Base-by-base conservation (phyloP, 73 alveolate genomes). In the Stentor roeselii region DNA sequence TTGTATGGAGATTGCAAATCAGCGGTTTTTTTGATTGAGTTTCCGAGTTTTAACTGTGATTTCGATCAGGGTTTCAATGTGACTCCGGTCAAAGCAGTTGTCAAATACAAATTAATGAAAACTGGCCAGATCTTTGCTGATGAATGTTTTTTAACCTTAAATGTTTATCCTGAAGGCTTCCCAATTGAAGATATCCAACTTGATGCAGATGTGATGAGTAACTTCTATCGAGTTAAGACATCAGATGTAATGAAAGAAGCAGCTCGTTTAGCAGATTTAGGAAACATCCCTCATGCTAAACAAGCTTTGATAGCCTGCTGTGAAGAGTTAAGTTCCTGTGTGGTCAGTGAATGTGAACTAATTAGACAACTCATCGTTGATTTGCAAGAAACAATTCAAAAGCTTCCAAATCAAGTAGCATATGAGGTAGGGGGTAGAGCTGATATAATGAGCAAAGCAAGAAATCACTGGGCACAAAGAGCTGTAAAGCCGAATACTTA, bases 371-470 rank as follows among this genome's bases (percentile, higher is more conserved):
- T 84, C 2, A 38, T 85, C 36, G 59, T 42, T 3, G 88, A 85
- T 60, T 36, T 85, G n/a, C 82, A 85, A 80, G 59, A 80, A 59
- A 32, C 80, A 36, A 67, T 35, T 41, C 75, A 34, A 36, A 67
- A 37, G 60, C 42, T 85, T 76, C 77, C 21, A 77, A 78, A 42
- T 82, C 83, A 3, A 75, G 84, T 40, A 27, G 84, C 84, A 3
- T 85, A 59, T 36, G 88, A 85, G 30, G 38, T 75, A 39, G 90
- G 84, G 36, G 90, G 90, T 15, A 84, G 77, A 35, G 90, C 90
- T 41, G 83, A 67, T 31, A 36, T 78, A 39, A 85, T 75, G 88
- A 77, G 84, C 42, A 85, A 85, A 80, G 90, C 83, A 82, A 39
- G 83, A 21, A 85, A 85, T 50, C 88, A 85, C 37, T 67, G 80